These are phyloP conservation scores for Punica granatum DNA, from an alignment of 345 rosid genomes.

Conservation along the genomic window DNA sequence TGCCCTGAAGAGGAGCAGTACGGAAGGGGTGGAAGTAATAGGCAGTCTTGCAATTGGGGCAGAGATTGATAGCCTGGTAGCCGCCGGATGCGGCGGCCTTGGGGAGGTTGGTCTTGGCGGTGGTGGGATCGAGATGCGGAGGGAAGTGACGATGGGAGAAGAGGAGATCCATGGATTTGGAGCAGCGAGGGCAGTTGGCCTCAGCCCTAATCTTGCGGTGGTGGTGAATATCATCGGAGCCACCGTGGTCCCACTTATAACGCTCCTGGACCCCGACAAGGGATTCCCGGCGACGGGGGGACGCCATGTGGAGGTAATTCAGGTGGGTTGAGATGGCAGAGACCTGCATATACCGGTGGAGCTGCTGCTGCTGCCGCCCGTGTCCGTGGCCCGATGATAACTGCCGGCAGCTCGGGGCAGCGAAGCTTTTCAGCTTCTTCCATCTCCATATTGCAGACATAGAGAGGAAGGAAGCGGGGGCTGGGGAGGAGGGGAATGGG, in stretches of 20 bases:
- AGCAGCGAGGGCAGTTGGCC: constrained; percentile 90
- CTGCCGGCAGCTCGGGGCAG: constrained; percentile 15
- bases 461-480: not conserved
- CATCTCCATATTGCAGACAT: constrained; percentile 72
- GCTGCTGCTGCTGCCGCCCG: constrained; percentile 6
- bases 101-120: constrained; percentile 23
- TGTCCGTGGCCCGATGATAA: not conserved
- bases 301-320: constrained; percentile 29
- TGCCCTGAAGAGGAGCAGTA: constrained; percentile 75
- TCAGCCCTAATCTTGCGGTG: constrained; percentile 74
- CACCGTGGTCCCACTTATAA: constrained; percentile 63
- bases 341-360: constrained; percentile 11
- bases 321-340: constrained; percentile 36
- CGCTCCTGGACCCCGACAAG: constrained; percentile 47
- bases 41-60: constrained; percentile 87
- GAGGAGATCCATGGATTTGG: constrained; percentile 72
- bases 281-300: constrained; percentile 36
- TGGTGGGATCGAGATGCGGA: constrained; percentile 22
- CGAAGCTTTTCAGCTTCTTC: constrained; percentile 39
- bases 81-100: constrained; percentile 12
- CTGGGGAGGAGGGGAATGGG: not conserved
- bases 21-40: constrained; percentile 64
- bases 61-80: constrained; percentile 62
- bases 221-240: constrained; percentile 19
- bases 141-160: constrained; percentile 52